Evolutionary conservation across 2,329 filamentous ascomycete species (phyloP), one percentile per base, ranked within the genome.

Genomic region (Cordyceps sp.): DNA sequence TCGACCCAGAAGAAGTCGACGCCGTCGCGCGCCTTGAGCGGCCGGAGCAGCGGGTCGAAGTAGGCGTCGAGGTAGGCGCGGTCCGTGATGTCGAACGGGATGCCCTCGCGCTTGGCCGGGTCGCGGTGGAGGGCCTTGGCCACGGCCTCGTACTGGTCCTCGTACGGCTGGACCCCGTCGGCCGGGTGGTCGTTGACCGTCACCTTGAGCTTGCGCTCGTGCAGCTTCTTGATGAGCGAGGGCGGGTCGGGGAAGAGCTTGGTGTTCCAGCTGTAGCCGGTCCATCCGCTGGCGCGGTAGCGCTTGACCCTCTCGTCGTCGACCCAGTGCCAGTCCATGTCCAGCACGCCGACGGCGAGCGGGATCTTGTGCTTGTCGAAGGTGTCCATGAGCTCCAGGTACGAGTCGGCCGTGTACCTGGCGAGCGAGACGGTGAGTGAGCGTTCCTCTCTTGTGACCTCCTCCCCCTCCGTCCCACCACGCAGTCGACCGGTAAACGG

Each of bases 1-100:
- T 78, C 73, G 19, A 76, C 59, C 73, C 73, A 78, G 69, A 70
- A 75, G 35, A 78, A 74, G 42, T 77, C 71, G 16, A 63, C 58
- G 1, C 66, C 71, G 8, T 67, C 53, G 1, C 53, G n/a, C 25
- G 25, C 6, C 37, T 77, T 71, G 19, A 75, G 53, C 12, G 57
- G 51, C 10, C 62, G 57, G 35, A 74, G 67, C 5, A 77, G 54
- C 3, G 73, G 59, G 30, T 64, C 58, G 28, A 75, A 62, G 40
- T 69, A 76, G 0, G 69, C 70, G 22, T 71, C 54, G 45, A 73
- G 55, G 39, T 72, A 77, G 21, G 54, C 55, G 14, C 50, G 60
- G 31, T 62, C 55, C 0, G 64, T 66, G 14, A 61, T 61, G 38
- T 77, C 66, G 29, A 77, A 78, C 0, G 54, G 45, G 12, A 75